Evolutionary conservation across 768 basidiomycete species (phyloP), one percentile per base, ranked within the genome.

Genomic region (Suillus decipiens): DNA sequence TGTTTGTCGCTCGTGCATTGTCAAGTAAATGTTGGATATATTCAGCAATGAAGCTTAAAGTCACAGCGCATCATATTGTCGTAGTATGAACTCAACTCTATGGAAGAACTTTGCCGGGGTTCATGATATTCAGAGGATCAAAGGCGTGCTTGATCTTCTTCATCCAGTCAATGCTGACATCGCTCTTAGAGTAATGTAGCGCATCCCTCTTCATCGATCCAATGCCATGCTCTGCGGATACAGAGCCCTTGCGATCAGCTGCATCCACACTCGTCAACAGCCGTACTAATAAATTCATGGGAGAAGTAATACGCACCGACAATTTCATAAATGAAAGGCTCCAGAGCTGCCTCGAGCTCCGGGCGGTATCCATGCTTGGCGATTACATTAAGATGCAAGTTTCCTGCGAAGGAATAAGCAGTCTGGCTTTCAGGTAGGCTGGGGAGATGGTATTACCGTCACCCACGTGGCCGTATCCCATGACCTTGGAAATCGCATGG

Each of bases 141-240:
- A 98, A 95, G 33, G 95, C 72, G 15, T 83, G 74, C 77, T 98
- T 98, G 71, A 99, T 87, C 76, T 83, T 88, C 77, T 84, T 90
- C 96, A 99, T 99, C 81, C 89, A 80, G 56, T 85, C 89, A 67
- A 98, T 90, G 71, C 90, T 93, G 28, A 86, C 83, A 9, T 82
- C 79, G 64, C 79, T 83, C 78, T 98, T 97, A 7, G 93, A 94
- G 76, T 97, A 99, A 43, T 83, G 83, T 24, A 99, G 85, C 17
- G 93, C 93, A 61, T 90, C 87, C 0, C 92, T 90, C 79, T 99
- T 99, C 91, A 94, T 94, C 0, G 89, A 84, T n/a, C 96, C 96
- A 60, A 99, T 88, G 6, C 96, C 96, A 74, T 99, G 96, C 72
- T 99, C 96, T 2, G 96, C 96, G 7, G 96, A 98, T 67, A 99